Base-by-base conservation (phyloP, 805 yeast genomes). In the Alloascoidea africana region DNA sequence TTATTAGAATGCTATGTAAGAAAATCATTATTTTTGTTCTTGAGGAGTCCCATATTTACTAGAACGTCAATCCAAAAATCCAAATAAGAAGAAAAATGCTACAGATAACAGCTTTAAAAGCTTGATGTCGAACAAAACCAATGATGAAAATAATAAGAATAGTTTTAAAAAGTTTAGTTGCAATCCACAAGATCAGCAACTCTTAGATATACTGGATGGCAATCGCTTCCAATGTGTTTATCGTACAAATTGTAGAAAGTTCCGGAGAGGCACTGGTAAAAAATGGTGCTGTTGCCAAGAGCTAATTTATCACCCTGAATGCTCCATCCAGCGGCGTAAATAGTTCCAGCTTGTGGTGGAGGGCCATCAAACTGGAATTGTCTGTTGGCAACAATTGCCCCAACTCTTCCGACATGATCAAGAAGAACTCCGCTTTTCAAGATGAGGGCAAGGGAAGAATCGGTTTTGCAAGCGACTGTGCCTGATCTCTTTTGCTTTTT, bases 341-440 rank as follows among this genome's bases (percentile, higher is more conserved):
- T 68, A 41, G 81, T 66, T 58, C 81, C 82, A 23, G 80, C 83
- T 66, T 79, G 89, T 52, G 87, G 86, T 62, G 82, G 78, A 41
- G 82, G 82, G 54, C 83, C 83, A 54, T 77, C 83, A 53, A 75
- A 76, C 61, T 76, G 84, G 69, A 76, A 74, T 64, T 79, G 89
- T 65, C 80, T 68, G 73, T 76, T 77, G 38, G 85, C 74, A 48
- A 78, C 87, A 58, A 78, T 76, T 36, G 85, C 70, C 47, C 87
- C 87, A 46, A 78, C 58, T 69, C 87, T 73, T 36, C 79, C 79
- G 43, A 60, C 44, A 23, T 65, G 52, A 51, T 78, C 87, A 13
- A 61, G 66, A 49, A 79, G 62, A 36, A 70, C 50, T 45, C 73
- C 57, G 15, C 49, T 60, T 27, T 62, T 58, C 51, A 79, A 64